Percentiles rank a stretch among this genome's conserved stretches.
Evolutionary conservation across 2,329 filamentous ascomycete genomes (phyloP).

Genomic region (Zasmidium citrigriseum): DNA sequence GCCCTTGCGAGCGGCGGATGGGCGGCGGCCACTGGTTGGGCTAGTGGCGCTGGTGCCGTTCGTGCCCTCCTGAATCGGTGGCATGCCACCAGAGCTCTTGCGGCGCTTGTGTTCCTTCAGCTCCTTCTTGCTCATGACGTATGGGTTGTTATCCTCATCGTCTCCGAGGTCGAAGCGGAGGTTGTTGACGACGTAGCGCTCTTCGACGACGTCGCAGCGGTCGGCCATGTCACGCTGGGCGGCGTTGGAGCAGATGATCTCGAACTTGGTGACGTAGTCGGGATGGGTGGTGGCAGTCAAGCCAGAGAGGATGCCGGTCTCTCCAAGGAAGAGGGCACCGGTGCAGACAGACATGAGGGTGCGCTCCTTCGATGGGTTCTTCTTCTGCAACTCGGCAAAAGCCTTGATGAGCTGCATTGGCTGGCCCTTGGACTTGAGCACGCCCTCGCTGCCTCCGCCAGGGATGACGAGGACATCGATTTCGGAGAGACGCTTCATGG

Average conservation of each 20-base stretch:
- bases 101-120: constrained; percentile 50
- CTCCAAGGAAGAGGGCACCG: constrained; percentile 74
- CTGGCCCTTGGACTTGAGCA: constrained; percentile 67
- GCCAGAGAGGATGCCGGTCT: constrained; percentile 75
- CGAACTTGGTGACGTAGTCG: constrained; percentile 76
- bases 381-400: constrained; percentile 77
- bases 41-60: constrained; percentile 27
- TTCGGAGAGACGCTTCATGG: constrained; percentile 69
- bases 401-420: constrained; percentile 72
- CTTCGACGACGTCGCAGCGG: constrained; percentile 80
- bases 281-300: constrained; percentile 81
- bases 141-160: constrained; percentile 79
- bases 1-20: constrained; percentile 64
- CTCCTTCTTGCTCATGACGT: constrained; percentile 71
- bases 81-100: constrained; percentile 43
- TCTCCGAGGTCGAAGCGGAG: constrained; percentile 79
- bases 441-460: constrained; percentile 65
- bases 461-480: constrained; percentile 79
- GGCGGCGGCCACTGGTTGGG: constrained; percentile 44
- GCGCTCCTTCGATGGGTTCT: constrained; percentile 75
- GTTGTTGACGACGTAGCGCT: constrained; percentile 89
- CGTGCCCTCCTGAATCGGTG: constrained; percentile 31
- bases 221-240: constrained; percentile 69
- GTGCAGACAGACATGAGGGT: constrained; percentile 80
- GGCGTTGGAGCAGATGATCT: constrained; percentile 76